phyloP scores from a whole-genome alignment of 345 rosid genomes.

The Mercurialis annua region DNA sequence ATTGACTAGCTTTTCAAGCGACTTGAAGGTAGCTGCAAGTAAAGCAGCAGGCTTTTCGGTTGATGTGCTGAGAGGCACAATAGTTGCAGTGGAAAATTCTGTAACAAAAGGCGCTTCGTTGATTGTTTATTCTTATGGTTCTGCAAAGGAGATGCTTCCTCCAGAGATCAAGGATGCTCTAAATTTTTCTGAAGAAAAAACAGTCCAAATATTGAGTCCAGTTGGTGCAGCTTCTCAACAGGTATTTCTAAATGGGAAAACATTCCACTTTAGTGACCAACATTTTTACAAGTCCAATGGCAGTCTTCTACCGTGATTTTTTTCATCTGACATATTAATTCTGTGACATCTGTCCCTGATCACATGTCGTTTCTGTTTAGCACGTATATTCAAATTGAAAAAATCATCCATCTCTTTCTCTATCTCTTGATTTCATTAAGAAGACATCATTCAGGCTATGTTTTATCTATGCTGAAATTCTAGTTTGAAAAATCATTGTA shows the following conservation, averaged over 20 bases:
- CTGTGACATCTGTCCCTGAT: neutral
- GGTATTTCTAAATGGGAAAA: constrained; percentile 43
- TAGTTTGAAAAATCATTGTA: constrained; percentile 2
- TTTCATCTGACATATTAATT: constrained; percentile 11
- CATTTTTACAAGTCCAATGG: neutral
- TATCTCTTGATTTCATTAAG: neutral
- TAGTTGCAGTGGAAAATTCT: constrained; percentile 60
- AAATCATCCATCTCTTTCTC: neutral
- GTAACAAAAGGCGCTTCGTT: constrained; percentile 60
- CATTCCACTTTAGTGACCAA: constrained; percentile 9
- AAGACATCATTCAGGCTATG: constrained; percentile 1
- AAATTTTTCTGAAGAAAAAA: constrained; percentile 65
- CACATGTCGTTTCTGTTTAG: neutral
- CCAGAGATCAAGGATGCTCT: constrained; percentile 54
- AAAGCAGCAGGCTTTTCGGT: constrained; percentile 48
- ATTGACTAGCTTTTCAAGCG: constrained; percentile 45
- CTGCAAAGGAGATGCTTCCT: constrained; percentile 73
- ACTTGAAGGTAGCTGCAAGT: constrained; percentile 53
- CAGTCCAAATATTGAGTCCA: constrained; percentile 47
- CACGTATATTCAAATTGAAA: constrained; percentile 8
- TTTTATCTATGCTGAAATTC: constrained; percentile 1
- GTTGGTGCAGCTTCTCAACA: constrained; percentile 59
- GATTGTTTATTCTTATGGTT: constrained; percentile 60
- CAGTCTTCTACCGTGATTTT: neutral
- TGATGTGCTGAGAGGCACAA: constrained; percentile 61